A percentile compares a stretch with the other conserved stretches of the same genome.
These are phyloP conservation scores for Ehretia macrophylla DNA, from an alignment of 257 asterid species.

Conservation along the genomic window DNA sequence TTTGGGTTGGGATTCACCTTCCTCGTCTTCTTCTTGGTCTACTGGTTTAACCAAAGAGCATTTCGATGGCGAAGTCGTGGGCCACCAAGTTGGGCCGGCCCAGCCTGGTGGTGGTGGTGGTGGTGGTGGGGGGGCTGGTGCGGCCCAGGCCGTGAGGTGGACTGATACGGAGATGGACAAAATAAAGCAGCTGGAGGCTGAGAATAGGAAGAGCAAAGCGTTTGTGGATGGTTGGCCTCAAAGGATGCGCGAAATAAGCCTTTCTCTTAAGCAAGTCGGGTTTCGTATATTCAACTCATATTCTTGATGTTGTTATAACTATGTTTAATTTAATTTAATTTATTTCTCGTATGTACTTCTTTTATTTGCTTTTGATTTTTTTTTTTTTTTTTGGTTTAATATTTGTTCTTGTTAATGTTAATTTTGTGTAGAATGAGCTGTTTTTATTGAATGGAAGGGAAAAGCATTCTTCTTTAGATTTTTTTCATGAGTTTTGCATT, in stretches of 20 bases:
- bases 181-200: constrained; percentile 38
- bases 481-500: too few species aligned
- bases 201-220: constrained; percentile 31
- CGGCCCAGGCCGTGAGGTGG: constrained; percentile 30
- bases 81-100: constrained; percentile 35
- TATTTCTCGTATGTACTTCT: too few species aligned
- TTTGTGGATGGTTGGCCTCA: constrained; percentile 59
- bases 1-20: constrained; percentile 61
- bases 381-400: too few species aligned
- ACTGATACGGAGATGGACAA: constrained; percentile 40
- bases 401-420: too few species aligned
- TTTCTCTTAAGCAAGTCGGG: constrained; percentile 71
- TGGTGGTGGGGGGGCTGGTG: not conserved
- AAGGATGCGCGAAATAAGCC: constrained; percentile 44
- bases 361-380: too few species aligned
- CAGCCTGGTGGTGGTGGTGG: constrained; percentile 15
- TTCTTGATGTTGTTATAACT: not conserved
- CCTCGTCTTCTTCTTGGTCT: constrained; percentile 65
- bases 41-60: constrained; percentile 86
- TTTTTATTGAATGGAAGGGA: too few species aligned
- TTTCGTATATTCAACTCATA: not conserved
- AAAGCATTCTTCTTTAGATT: too few species aligned
- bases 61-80: constrained; percentile 79
- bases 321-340: not conserved
- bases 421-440: too few species aligned